phyloP scores from a whole-genome alignment of 2,329 filamentous ascomycete species.

The Pseudogymnoascus sp. region DNA sequence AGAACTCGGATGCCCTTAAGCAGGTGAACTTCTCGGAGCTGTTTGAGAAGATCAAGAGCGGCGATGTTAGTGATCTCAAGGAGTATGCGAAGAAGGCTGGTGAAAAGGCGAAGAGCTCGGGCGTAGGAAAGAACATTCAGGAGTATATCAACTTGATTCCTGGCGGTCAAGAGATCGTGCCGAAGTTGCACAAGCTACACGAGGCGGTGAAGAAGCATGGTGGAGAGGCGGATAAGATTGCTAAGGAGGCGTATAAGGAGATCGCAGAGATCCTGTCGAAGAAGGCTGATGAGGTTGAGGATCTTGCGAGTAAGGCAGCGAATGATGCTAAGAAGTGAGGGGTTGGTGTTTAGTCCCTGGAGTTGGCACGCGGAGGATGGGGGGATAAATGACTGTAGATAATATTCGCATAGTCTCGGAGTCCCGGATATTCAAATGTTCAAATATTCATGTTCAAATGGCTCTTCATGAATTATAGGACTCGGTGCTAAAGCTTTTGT shows the following conservation, averaged over 20 bases:
- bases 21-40: conserved; percentile 59
- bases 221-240: conserved; percentile 61
- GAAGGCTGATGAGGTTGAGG: conserved; percentile 50
- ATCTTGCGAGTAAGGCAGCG: conserved; percentile 51
- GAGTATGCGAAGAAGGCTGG: conserved; percentile 54
- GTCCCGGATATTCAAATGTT: not conserved
- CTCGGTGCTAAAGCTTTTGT: not conserved
- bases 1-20: conserved; percentile 64
- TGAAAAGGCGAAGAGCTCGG: conserved; percentile 53
- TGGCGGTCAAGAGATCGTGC: conserved; percentile 56
- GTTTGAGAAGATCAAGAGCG: conserved; percentile 56
- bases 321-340: conserved; percentile 36
- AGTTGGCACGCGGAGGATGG: conserved; percentile 33
- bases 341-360: not conserved
- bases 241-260: conserved; percentile 64
- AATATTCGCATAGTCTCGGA: conserved; percentile 12
- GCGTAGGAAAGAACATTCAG: conserved; percentile 32
- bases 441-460: not conserved
- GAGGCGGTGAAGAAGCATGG: conserved; percentile 62
- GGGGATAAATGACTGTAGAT: conserved; percentile 2
- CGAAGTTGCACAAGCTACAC: conserved; percentile 59
- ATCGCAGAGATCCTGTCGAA: conserved; percentile 58
- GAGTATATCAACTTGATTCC: conserved; percentile 62
- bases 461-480: not conserved
- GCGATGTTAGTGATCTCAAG: conserved; percentile 53